phyloP scores from a whole-genome alignment of 2,329 filamentous ascomycete genomes.

The Cladosporium halotolerans region DNA sequence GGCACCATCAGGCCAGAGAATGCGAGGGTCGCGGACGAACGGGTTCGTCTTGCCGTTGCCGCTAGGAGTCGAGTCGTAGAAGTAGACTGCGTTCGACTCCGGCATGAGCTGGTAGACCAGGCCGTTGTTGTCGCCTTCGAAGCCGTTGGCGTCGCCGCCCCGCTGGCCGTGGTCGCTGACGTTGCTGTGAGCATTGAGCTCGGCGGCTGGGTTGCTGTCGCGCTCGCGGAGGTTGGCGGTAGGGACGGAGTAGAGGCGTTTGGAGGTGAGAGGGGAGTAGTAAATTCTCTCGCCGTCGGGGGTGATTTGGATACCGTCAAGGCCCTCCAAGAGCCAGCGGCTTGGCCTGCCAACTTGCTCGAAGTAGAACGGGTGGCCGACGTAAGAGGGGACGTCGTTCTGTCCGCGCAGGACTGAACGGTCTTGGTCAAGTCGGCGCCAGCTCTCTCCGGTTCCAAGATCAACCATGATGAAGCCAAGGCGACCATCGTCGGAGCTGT shows the following conservation, averaged over 20 bases:
- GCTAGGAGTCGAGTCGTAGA: slow-evolving; percentile 33
- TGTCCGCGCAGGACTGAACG: slow-evolving; percentile 26
- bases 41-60: slow-evolving; percentile 30
- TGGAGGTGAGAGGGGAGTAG: slow-evolving; percentile 37
- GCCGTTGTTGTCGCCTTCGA: slow-evolving; percentile 39
- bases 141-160: slow-evolving; percentile 42
- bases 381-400: slow-evolving; percentile 28
- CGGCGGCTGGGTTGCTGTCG: slow-evolving; percentile 29
- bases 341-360: slow-evolving; percentile 22
- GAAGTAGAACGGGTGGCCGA: slow-evolving; percentile 28
- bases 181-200: slow-evolving; percentile 40
- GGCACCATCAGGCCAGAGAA: slow-evolving; percentile 40
- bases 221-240: slow-evolving; percentile 29
- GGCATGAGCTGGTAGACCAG: slow-evolving; percentile 44
- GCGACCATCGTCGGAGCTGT: slow-evolving; percentile 42
- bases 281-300: slow-evolving; percentile 36
- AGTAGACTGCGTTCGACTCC: slow-evolving; percentile 41
- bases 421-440: slow-evolving; percentile 35
- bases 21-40: slow-evolving; percentile 39
- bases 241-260: slow-evolving; percentile 31
- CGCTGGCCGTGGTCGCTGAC: slow-evolving; percentile 42
- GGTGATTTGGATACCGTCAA: slow-evolving; percentile 35
- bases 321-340: slow-evolving; percentile 26
- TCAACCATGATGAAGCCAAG: slow-evolving; percentile 44
- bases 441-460: slow-evolving; percentile 36